phyloP scores from a whole-genome alignment of 2,329 filamentous ascomycete genomes.

The Amauroascus niger region DNA sequence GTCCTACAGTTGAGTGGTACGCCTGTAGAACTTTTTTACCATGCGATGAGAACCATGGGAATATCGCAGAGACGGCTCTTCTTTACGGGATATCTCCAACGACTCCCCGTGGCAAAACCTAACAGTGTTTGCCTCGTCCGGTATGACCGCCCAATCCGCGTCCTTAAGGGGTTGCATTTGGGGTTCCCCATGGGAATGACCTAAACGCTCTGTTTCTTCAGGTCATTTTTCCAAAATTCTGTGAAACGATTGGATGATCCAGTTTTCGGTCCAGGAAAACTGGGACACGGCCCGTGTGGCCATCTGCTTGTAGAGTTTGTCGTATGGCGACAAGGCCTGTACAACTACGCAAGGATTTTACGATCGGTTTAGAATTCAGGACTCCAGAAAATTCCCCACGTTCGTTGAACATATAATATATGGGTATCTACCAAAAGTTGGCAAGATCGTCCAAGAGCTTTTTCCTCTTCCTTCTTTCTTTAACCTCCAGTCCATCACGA shows the following conservation, averaged over 20 bases:
- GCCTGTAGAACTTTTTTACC: not conserved
- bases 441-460: not conserved
- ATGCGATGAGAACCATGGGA: not conserved
- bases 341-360: too few relatives aligned
- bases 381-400: slow-evolving; percentile 4
- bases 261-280: not conserved
- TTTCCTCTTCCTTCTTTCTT: not conserved
- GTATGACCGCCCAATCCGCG: not conserved
- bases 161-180: not conserved
- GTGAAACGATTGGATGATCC: not conserved
- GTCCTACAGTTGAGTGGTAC: not conserved
- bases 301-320: not conserved
- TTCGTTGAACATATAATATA: slow-evolving; percentile 1
- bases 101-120: not conserved
- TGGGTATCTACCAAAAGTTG: not conserved
- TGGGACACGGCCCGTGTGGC: not conserved
- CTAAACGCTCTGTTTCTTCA: not conserved
- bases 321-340: not conserved
- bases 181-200: not conserved
- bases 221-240: not conserved
- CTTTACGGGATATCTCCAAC: not conserved
- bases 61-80: not conserved
- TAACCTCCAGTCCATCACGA: not conserved
- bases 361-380: not conserved
- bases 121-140: not conserved